phyloP scores from a whole-genome alignment of 352 stramenopile genomes.

The Globisporangium recalcitrans region DNA sequence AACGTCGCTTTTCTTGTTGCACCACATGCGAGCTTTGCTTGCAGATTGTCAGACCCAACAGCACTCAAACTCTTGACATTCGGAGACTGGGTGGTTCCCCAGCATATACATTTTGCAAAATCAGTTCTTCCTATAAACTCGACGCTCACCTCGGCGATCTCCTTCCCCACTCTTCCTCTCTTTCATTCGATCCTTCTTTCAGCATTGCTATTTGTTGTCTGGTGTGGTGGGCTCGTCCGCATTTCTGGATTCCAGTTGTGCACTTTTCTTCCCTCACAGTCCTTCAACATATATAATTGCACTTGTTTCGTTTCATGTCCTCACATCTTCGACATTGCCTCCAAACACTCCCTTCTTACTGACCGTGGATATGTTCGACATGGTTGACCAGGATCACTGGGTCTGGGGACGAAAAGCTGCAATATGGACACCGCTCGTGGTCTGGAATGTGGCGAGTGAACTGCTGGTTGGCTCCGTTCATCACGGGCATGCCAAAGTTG shows the following conservation, averaged over 20 bases:
- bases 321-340: too few relatives aligned
- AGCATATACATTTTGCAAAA: background rate
- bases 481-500: conserved; percentile 16
- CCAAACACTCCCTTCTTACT: background rate
- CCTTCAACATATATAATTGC: background rate
- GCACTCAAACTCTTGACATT: background rate
- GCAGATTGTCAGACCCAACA: too few relatives aligned
- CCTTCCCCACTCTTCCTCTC: background rate
- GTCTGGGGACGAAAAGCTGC: conserved; percentile 45
- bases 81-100: too few relatives aligned
- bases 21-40: too few relatives aligned
- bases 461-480: background rate
- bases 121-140: background rate
- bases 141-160: background rate
- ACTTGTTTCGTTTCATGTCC: background rate
- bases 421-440: conserved; percentile 60
- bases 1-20: too few relatives aligned
- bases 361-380: conserved; percentile 58
- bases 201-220: background rate
- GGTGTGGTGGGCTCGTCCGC: background rate
- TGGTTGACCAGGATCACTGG: conserved; percentile 75
- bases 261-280: background rate
- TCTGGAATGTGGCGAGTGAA: conserved; percentile 14
- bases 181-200: too few relatives aligned
- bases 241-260: background rate